Conservation (phyloP, 108 stramenopile species). For the Cylindrotheca fusiformis region DNA sequence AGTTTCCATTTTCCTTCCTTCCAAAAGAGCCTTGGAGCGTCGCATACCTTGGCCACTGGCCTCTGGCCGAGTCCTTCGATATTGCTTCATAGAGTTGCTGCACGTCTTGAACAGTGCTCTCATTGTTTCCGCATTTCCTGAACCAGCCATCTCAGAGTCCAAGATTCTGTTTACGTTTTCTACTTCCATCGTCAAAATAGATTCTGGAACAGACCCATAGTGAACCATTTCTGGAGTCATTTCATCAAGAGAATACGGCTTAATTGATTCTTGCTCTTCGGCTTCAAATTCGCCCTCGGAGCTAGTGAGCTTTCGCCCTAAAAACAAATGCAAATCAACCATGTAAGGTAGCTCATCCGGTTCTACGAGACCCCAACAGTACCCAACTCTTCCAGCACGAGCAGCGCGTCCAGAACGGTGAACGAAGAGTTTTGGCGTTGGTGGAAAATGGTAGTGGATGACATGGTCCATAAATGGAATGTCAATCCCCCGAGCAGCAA, state of each 20-base stretch:
- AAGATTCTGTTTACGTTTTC: constrained; percentile 88
- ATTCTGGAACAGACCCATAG: constrained; percentile 91
- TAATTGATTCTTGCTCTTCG: constrained; percentile 30
- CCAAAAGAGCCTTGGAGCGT: constrained; percentile 81
- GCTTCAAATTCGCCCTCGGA: constrained; percentile 18
- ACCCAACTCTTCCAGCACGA: constrained; percentile 88
- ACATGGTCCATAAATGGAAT: constrained; percentile 98
- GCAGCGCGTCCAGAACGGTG: constrained; percentile 95
- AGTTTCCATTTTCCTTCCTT: constrained; percentile 66
- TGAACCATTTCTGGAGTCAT: constrained; percentile 98
- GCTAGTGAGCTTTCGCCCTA: constrained; percentile 79
- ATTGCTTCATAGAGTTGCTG: constrained; percentile 93
- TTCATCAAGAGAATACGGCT: constrained; percentile 77
- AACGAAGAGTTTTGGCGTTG: constrained; percentile 93
- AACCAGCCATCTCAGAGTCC: constrained; percentile 75
- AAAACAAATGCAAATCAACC: constrained; percentile 94
- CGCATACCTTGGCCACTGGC: constrained; percentile 82
- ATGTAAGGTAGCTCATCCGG: constrained; percentile 98
- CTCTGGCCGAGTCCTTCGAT: constrained; percentile 88
- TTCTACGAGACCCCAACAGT: constrained; percentile 91
- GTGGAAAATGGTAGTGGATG: constrained; percentile 95
- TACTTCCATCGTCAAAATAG: constrained; percentile 86
- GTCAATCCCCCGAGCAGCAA: constrained; percentile 98
- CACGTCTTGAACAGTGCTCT: constrained; percentile 62
- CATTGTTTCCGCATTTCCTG: constrained; percentile 63